Evolutionary conservation across 208 protist species (phyloP), one percentile per base, ranked within the genome.

Genomic region (Blastocrithidia nonstop): DNA sequence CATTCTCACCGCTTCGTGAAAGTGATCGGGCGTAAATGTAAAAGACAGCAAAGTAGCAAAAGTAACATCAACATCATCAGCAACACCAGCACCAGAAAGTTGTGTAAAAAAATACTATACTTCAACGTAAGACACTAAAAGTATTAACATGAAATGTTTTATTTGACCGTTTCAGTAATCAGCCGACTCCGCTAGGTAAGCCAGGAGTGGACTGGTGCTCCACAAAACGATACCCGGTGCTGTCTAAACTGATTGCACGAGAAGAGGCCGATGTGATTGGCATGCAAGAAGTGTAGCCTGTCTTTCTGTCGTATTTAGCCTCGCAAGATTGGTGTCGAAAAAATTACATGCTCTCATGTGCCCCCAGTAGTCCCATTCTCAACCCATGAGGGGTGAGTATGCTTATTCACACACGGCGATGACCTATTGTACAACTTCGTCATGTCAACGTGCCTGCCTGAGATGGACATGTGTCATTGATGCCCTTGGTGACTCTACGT

Each of bases 151-250:
- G 80, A 78, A 93, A 93, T 54, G 85, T 93, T 20, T 85, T 89
- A 77, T 93, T 93, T 54, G 80, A 93, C 49, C 66, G 85, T 5
- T 93, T 88, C 73, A 88, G 71, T 50, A 64, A 64, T 6, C 75
- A 93, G 52, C 79, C 79, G 9, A 93, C 85, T 2, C 85, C 85
- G 26, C 62, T 93, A 15, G 85, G 85, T 11, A 89, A 84, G 80
- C 85, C 85, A 2, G 85, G 85, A 40, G 90, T 93, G 36, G 80
- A 93, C 61, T 93, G 77, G 77, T 93, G 85, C 64, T 77, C 74
- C 19, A 59, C 63, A n/a, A 61, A 82, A 47, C 75, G 85, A 13
- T 93, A 93, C 50, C 77, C 79, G 0, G 77, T 88, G n/a, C 65
- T 93, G 39, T 66, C 77, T 8, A 70, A 68, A 42, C 36, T 78